A percentile compares a stretch with the other conserved stretches of the same genome.
Conservation (phyloP, 139 green algal genomes). For the Dunaliella primolecta region DNA sequence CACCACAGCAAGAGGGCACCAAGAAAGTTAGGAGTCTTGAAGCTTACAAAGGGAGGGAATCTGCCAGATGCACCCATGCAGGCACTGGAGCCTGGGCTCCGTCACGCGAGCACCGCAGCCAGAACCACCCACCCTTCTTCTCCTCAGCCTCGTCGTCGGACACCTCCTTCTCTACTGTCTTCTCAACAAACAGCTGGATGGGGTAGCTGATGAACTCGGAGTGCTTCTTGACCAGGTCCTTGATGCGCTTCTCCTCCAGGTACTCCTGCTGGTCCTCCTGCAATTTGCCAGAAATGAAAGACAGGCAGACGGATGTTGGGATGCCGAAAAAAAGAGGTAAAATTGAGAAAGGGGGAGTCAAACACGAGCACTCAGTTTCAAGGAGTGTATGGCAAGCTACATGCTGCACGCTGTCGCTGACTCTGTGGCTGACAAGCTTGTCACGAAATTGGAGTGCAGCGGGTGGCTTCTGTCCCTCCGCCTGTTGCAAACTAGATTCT, state of each 20-base stretch:
- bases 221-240: conserved; percentile 99
- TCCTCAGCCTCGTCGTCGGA: conserved; percentile 86
- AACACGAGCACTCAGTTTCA: not conserved
- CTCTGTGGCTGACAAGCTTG: too few species aligned
- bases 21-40: too few species aligned
- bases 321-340: not conserved
- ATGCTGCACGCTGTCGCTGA: too few species aligned
- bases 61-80: too few species aligned
- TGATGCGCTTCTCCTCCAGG: conserved; percentile 95
- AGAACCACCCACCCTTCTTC: conserved; percentile 19
- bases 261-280: conserved; percentile 96
- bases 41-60: too few species aligned
- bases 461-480: too few species aligned
- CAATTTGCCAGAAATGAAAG: conserved; percentile 35
- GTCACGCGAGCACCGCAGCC: too few species aligned
- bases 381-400: too few species aligned
- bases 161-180: conserved; percentile 97
- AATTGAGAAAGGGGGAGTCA: not conserved
- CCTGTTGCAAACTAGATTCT: too few species aligned
- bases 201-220: conserved; percentile 99
- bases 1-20: too few species aligned
- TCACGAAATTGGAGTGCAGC: too few species aligned
- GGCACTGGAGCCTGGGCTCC: too few species aligned
- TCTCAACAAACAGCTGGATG: conserved; percentile 96
- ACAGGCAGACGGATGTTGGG: not conserved